Conservation (phyloP, 83 land plant genomes). For the Picea mariana region DNA sequence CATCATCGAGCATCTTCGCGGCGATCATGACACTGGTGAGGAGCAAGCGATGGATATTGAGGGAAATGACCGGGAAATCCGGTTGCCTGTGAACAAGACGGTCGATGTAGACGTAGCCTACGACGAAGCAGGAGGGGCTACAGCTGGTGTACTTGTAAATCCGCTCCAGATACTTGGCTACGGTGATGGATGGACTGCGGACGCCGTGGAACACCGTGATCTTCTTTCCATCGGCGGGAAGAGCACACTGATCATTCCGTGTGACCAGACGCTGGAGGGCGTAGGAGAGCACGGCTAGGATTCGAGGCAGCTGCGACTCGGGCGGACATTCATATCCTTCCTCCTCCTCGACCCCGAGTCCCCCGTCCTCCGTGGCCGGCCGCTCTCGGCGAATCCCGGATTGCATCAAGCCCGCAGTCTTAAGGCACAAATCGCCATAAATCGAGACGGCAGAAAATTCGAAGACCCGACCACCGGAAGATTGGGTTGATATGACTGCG, state of each 20-base stretch:
- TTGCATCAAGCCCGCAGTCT: too few species aligned
- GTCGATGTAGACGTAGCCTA: slow-evolving; percentile 59
- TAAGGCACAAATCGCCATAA: too few species aligned
- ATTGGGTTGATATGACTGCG: too few species aligned
- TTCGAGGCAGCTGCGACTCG: too few species aligned
- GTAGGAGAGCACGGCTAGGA: slow-evolving; percentile 35
- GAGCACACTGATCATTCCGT: slow-evolving; percentile 44
- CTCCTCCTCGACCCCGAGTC: too few species aligned
- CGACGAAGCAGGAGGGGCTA: slow-evolving; percentile 73
- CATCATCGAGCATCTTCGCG: slow-evolving; percentile 33
- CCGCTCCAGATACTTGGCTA: slow-evolving; percentile 61
- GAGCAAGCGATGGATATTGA: slow-evolving; percentile 71
- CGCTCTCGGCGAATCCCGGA: too few species aligned
- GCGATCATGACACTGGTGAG: slow-evolving; percentile 80
- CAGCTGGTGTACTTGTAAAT: slow-evolving; percentile 70
- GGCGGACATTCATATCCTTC: too few species aligned
- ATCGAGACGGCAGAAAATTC: too few species aligned
- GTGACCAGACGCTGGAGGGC: slow-evolving; percentile 57
- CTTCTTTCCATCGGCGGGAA: slow-evolving; percentile 11
- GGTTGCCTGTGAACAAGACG: slow-evolving; percentile 36
- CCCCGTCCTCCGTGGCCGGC: too few species aligned
- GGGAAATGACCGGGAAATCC: slow-evolving; percentile 40
- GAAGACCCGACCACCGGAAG: too few species aligned
- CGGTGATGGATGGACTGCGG: slow-evolving; percentile 45
- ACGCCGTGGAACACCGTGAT: slow-evolving; percentile 44